Percentiles rank a stretch among this genome's conserved stretches.
Evolutionary conservation across 2,329 filamentous ascomycete genomes (phyloP).

Genomic region (Penicillium sp.): DNA sequence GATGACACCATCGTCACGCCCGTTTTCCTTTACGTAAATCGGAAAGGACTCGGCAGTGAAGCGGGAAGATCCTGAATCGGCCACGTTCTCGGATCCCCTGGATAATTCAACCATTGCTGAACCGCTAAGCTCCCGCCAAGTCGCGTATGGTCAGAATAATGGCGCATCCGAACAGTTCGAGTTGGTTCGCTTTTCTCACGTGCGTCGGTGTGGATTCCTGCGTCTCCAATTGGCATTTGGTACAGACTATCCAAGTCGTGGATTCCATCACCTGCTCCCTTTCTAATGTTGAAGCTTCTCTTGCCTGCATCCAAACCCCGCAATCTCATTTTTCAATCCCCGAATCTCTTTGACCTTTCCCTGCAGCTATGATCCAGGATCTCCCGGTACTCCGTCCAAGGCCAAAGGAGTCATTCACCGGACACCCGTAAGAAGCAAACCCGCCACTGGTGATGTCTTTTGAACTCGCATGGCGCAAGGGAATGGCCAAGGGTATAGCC

Average conservation of each 20-base stretch:
- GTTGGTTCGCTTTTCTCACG: slow-evolving; percentile 18
- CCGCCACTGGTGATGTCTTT: no score
- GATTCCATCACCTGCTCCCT: background rate
- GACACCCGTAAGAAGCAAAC: no score
- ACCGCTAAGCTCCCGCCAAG: slow-evolving; percentile 8
- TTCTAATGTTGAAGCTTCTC: no score
- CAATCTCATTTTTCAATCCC: no score
- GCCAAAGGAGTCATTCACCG: no score
- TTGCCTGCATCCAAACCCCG: no score
- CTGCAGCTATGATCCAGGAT: no score
- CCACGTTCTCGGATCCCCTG: slow-evolving; percentile 13
- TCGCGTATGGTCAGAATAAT: background rate
- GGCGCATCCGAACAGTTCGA: slow-evolving; percentile 7
- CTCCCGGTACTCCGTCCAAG: no score
- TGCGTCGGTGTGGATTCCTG: slow-evolving; percentile 11
- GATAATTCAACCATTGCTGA: no score
- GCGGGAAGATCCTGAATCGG: slow-evolving; percentile 23
- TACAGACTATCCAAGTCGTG: background rate
- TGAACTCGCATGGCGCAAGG: no score
- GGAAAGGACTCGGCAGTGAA: slow-evolving; percentile 25
- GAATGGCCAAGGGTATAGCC: background rate
- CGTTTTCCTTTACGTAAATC: slow-evolving; percentile 42
- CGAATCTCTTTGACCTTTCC: no score
- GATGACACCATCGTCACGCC: slow-evolving; percentile 17
- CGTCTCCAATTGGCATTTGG: slow-evolving; percentile 5